Evolutionary conservation across 2,329 filamentous ascomycete genomes (phyloP), one percentile per base, ranked within the genome.

Genomic region (Pseudomassariella vexata): DNA sequence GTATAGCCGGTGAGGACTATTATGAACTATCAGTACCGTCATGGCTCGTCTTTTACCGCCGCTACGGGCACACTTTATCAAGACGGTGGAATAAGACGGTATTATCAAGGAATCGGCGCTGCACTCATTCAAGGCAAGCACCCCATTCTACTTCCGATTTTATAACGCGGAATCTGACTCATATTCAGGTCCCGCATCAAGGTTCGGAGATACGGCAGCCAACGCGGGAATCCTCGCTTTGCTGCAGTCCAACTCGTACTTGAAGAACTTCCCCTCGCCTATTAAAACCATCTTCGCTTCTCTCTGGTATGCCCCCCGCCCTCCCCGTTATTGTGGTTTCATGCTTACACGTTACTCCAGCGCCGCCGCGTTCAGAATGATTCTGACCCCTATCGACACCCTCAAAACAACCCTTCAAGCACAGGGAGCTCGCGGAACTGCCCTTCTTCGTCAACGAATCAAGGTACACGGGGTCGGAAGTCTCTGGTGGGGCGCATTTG

Each of bases 21-120:
- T 9, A 69, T 69, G 65, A 69, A 69, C 46, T 69, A 68, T 26
- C 65, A 69, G 37, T 69, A 69, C 32, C 65, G 65, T 3, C 64
- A 60, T 23, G 65, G 65, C 2, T 58, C 55, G 1, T 53, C 59
- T 0, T 68, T 69, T 34, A 55, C 52, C 3, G 30, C 42, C 1
- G 63, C 65, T 0, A 59, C 56, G 1, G 42, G 48, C 11, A 66
- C 59, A 1, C 52, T 69, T 2, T 65, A 66, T 32, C 40, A 49
- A 0, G 58, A 65, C 6, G 62, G 65, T 3, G 63, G 64, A 1
- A 32, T 63, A 21, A 38, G 59, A 0, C 52, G 65, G 7, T 69
- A 68, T 29, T 68, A 69, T 38, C 56, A 66, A 35, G 65, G 65
- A 18, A 53, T 68, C 5, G 56, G 55, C 0, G 55, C 65, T 21